Base-by-base conservation (phyloP, 305 asterid species). In the Fraxinus ornus region DNA sequence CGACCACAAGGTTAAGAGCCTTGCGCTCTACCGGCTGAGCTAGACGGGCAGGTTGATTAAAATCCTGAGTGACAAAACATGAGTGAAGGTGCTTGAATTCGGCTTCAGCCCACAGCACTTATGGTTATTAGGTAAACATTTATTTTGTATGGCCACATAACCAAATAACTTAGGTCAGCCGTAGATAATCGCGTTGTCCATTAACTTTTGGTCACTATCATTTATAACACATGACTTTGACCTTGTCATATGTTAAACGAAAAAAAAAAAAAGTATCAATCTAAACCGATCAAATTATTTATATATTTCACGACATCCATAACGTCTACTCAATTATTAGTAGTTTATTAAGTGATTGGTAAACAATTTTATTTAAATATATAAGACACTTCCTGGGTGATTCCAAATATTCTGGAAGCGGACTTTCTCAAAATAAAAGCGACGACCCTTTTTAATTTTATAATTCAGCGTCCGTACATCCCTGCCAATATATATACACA, bases 1-100 rank as follows among this genome's bases (percentile, higher is more conserved):
- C 76, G 76, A 71, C 47, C 76, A 71, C 76, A 71, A 71, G 76
- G 76, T 71, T 71, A 71, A 71, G 76, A 71, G 76, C 76, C 76
- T 71, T 36, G 77, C 77, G 77, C 77, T 36, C 76, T 36, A 73
- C 77, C 77, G 55, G 7, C 77, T 73, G 77, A 73, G 52, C 77
- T 32, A 37, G 44, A 37, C 44, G 44, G 44, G 44, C 44, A 7
- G 0, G 17, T 44, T 12, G 52, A 36, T 36, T 6, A 2, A 39
- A 0, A 41, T 9, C 49, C 49, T 3, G 17, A 41, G 49, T 9
- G 15, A 41, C 13, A 41, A 41, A 41, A 41, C 15, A 9, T 41
- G 4, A 41, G 28, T 9, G 1, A 44, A 41, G 52, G 24, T 17
- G 6, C 8, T 52, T 17, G 64, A 15, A 52, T 52, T 52, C 21